phyloP scores from a whole-genome alignment of 306 rosid genomes.

The Fagus crenata region DNA sequence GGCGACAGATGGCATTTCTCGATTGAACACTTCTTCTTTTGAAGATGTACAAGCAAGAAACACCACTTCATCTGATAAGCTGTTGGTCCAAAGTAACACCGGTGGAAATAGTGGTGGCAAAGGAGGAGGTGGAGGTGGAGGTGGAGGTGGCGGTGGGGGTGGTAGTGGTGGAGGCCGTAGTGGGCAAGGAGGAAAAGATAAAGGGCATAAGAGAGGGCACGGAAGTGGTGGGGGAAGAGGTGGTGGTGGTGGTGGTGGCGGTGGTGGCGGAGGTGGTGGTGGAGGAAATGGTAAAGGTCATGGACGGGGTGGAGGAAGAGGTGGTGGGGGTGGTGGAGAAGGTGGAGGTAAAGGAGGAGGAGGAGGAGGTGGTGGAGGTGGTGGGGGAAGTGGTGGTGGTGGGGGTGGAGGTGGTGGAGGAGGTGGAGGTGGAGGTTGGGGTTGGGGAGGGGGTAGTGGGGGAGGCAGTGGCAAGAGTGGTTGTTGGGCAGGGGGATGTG shows the following conservation, averaged over 20 bases:
- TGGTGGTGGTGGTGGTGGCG: conserved; percentile 1
- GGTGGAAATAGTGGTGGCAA: conserved; percentile 11
- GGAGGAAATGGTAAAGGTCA: conserved; percentile 21
- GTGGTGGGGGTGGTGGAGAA: background rate
- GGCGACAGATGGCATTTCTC: background rate
- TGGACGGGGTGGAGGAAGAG: conserved; percentile 27
- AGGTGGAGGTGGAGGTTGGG: background rate
- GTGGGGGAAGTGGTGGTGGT: background rate
- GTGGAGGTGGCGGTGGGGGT: background rate
- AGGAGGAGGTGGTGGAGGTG: background rate
- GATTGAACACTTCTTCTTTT: background rate
- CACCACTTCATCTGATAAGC: conserved; percentile 12
- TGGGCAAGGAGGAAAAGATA: conserved; percentile 13
- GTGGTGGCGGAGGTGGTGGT: conserved; percentile 30
- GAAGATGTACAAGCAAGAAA: conserved; percentile 7
- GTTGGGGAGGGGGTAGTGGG: background rate
- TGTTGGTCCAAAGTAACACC: conserved; percentile 6
- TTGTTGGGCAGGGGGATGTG: conserved; percentile 30
- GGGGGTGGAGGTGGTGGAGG: background rate
- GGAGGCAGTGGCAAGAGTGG: background rate
- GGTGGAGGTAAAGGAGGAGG: conserved; percentile 5
- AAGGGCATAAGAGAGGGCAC: background rate
- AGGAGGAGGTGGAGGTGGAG: background rate
- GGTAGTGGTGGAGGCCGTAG: background rate
- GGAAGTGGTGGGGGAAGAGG: background rate